These are phyloP conservation scores for Wallacemonas sp. DNA, from an alignment of 208 protist genomes.

Conservation along the genomic window DNA sequence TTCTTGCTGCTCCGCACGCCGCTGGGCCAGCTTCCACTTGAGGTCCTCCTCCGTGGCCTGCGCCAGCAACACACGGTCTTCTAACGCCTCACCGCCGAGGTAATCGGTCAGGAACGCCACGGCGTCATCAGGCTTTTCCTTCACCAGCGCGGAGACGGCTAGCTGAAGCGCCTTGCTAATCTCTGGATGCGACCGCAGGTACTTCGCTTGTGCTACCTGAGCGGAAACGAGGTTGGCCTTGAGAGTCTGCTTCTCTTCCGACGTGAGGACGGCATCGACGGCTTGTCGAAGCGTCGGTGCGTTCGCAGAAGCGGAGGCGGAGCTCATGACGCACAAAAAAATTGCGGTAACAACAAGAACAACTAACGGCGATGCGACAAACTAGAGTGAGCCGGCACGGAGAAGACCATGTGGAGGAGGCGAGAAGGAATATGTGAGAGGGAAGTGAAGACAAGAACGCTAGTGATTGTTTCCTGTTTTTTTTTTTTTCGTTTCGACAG, in stretches of 20 bases:
- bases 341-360: constrained; percentile 2
- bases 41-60: constrained; percentile 8
- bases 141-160: constrained; percentile 49
- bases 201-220: constrained; percentile 77
- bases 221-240: constrained; percentile 54
- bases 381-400: neutral
- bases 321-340: constrained; percentile 4
- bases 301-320: neutral
- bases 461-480: constrained; percentile 7
- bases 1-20: too few relatives aligned
- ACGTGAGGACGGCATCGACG: constrained; percentile 52
- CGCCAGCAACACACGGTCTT: constrained; percentile 8
- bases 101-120: constrained; percentile 54
- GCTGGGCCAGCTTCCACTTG: neutral
- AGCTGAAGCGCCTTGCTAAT: constrained; percentile 57
- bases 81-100: constrained; percentile 25
- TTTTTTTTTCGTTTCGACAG: constrained; percentile 1
- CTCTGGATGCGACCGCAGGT: constrained; percentile 79
- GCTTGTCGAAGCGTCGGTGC: constrained; percentile 58
- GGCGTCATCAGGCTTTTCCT: constrained; percentile 57
- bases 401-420: neutral
- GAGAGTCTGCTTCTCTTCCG: constrained; percentile 54
- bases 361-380: neutral
- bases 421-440: constrained; percentile 4
- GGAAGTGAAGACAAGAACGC: constrained; percentile 9